Conservation (phyloP, 2,329 filamentous ascomycete species). For the Cytospora leucostoma region DNA sequence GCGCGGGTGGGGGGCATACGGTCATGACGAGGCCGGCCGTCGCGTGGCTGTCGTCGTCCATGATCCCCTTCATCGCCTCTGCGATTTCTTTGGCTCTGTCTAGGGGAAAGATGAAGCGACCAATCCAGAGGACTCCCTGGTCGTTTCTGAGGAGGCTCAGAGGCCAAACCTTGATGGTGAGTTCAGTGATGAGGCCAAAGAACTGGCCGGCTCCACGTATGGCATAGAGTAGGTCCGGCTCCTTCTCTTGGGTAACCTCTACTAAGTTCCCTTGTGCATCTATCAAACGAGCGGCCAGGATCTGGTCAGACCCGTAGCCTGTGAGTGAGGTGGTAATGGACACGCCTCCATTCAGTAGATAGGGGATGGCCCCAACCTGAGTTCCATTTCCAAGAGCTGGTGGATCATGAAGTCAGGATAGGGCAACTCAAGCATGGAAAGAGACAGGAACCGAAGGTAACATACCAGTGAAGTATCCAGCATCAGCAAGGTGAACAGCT, state of each 20-base stretch:
- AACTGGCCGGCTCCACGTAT: conserved; percentile 39
- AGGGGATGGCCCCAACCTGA: conserved; percentile 35
- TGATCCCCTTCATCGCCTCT: conserved; percentile 31
- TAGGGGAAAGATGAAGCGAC: conserved; percentile 35
- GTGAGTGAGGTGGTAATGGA: conserved; percentile 26
- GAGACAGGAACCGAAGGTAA: no score
- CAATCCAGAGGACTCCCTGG: conserved; percentile 33
- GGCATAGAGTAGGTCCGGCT: conserved; percentile 37
- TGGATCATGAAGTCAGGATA: conserved; percentile 20
- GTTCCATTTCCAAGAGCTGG: conserved; percentile 35
- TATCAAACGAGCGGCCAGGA: conserved; percentile 33
- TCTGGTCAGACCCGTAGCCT: conserved; percentile 33
- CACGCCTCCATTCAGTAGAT: conserved; percentile 29
- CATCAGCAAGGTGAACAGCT: conserved; percentile 13
- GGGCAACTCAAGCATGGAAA: no score
- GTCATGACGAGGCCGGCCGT: conserved; percentile 33
- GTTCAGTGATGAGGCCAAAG: conserved; percentile 38
- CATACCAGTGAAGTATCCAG: conserved; percentile 28
- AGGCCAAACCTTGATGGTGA: conserved; percentile 33
- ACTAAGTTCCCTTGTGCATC: conserved; percentile 36
- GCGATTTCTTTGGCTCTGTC: conserved; percentile 33
- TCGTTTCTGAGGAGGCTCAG: conserved; percentile 31
- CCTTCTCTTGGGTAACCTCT: conserved; percentile 29
- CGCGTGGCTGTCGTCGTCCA: conserved; percentile 28
- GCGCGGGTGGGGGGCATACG: conserved; percentile 31